Percentiles rank a stretch among this genome's conserved stretches.
Conservation (phyloP, 2,329 filamentous ascomycete genomes). For the Microthyrium microscopicum region DNA sequence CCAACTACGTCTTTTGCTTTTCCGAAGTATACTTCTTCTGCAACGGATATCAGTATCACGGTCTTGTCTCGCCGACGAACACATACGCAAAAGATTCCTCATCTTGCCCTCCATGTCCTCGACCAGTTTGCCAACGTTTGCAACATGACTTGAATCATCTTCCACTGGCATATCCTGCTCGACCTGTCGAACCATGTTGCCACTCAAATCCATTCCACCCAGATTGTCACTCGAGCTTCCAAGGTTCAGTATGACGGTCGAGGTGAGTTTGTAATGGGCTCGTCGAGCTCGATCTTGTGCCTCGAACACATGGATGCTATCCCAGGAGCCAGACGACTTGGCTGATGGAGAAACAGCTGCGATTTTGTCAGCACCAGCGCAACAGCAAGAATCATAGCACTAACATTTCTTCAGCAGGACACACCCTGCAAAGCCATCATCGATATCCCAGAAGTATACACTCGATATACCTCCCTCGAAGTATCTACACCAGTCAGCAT, state of each 20-base stretch:
- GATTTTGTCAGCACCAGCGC: not conserved
- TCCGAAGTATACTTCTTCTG: constrained; percentile 94
- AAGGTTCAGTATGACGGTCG: constrained; percentile 84
- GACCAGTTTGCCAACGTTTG: constrained; percentile 82
- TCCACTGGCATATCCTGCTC: constrained; percentile 68
- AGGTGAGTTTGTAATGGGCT: constrained; percentile 95
- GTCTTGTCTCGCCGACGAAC: not conserved
- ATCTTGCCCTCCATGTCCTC: constrained; percentile 99
- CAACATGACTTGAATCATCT: constrained; percentile 33
- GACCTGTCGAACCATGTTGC: constrained; percentile 95
- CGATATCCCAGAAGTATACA: constrained; percentile 96
- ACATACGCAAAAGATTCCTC: constrained; percentile 70
- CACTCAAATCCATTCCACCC: constrained; percentile 79
- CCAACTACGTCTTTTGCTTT: constrained; percentile 98
- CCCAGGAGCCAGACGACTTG: constrained; percentile 70
- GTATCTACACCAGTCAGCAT: constrained; percentile 35
- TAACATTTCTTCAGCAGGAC: constrained; percentile 87
- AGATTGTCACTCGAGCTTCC: constrained; percentile 50
- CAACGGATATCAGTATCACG: not conserved
- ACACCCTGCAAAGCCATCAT: constrained; percentile 93
- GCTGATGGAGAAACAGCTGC: constrained; percentile 49
- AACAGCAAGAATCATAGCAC: constrained; percentile 15
- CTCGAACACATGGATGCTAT: constrained; percentile 97
- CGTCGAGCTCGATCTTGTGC: constrained; percentile 80
- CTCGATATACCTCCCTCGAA: constrained; percentile 92